Base-by-base conservation (phyloP, 805 yeast species). In the Phaffomyces opuntiae region DNA sequence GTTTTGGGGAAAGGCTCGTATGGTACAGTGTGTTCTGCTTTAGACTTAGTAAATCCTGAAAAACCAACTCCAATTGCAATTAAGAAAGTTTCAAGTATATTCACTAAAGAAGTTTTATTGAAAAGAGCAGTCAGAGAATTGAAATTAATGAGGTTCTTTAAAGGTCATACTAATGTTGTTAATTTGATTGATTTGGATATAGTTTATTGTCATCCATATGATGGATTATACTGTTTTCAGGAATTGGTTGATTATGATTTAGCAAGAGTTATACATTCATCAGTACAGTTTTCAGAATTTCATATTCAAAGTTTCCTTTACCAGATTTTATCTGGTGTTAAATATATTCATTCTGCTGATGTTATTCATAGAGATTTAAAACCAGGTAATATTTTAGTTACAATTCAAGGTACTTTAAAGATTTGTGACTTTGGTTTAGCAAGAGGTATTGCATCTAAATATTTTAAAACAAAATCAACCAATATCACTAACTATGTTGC, bases 351-450 rank as follows among this genome's bases (percentile, higher is more conserved):
- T 63, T 80, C 93, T 7, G 96, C 96, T 1, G 89, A 87, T 53
- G 95, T 90, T 9, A 83, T 90, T 45, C 98, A 90, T 61, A 73
- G 98, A 46, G 98, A 90, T 61, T 73, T 90, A 51, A 90, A 90
- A 63, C 97, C 97, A 0, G 95, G 95, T 0, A 90, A 90, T 61
- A 81, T 90, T 5, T 68, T 90, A 46, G 85, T 89, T 17, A 79
- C 87, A 6, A 63, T 78, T 2, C 80, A 79, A 45, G 97, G 98
- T 0, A 69, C 64, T 5, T 66, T 90, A 41, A 90, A 90, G 59
- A 87, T 90, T 16, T 88, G 97, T 64, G 98, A 90, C 65, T 90
- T 90, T 69, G 98, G 98, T 0, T 69, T 90, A 33, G 96, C 97
- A 1, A 70, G 97, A 58, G 95, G 95, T 1, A 70, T 87, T 12